Base-by-base conservation (phyloP, 176 grass and related monocot genomes). In the Puya raimondii region DNA sequence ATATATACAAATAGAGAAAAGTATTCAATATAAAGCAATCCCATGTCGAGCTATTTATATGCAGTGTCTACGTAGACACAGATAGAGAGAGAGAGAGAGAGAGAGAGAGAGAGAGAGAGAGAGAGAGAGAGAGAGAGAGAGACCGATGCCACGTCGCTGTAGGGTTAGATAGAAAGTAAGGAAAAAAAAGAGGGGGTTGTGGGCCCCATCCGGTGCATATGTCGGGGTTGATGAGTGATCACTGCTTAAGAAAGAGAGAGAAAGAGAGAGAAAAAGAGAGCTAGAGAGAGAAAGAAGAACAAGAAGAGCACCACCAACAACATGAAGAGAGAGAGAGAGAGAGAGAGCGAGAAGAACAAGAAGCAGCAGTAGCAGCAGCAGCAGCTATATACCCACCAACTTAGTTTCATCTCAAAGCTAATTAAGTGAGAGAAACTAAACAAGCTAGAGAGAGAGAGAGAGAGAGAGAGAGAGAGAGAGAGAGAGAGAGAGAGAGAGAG, bases 141-240 rank as follows among this genome's bases (percentile, higher is more conserved):
- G 72, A 84, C 74, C 73, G 95, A 99, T 99, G 90, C 82, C 63
- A 71, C 63, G 95, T 99, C 95, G 84, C 80, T 94, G 64, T 99
- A 76, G 63, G 65, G 90, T 99, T 99, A 91, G 90, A 86, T 93
- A 86, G 84, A 84, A 88, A 88, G 66, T 79, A 84, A 69, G 78
- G 71, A 64, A 79, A 73, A 79, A 79, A 76, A 48, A 76, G 78
- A 79, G 54, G 58, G 74, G 65, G 3, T 51, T 7, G 53, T 74
- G 16, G 88, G 79, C 5, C 83, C 88, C 79, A 85, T 56, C 20
- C 21, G 58, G 65, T 79, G 63, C 49, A 76, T 23, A 74, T 85
- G 77, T 80, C 66, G 49, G 8, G 4, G 33, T 42, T 7, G 33
- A 42, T 42, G 17, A 18, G 9, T 61, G 21, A 61, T 61, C 17